Percentiles rank a stretch among this genome's conserved stretches.
Conservation (phyloP, 192 early-diverging fungal species). For the Podila minutissima region DNA sequence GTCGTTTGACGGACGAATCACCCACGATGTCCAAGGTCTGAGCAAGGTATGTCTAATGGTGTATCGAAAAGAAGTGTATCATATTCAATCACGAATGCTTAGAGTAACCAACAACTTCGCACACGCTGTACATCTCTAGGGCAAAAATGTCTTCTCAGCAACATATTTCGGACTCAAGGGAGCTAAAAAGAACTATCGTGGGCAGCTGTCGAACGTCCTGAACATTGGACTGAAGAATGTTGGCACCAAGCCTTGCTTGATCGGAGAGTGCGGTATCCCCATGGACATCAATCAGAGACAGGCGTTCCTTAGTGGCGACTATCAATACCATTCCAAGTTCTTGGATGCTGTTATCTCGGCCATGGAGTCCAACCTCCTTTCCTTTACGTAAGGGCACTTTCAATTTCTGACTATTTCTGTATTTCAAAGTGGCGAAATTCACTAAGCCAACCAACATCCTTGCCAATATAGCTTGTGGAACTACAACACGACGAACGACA, state of each 20-base stretch:
- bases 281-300: conserved; percentile 86
- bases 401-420: too few species aligned
- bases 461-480: conserved; percentile 73
- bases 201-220: conserved; percentile 76
- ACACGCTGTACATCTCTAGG: conserved; percentile 53
- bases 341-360: conserved; percentile 79
- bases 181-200: conserved; percentile 78
- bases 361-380: conserved; percentile 77
- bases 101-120: conserved; percentile 2
- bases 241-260: conserved; percentile 71
- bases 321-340: conserved; percentile 75
- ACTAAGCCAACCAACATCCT: background rate
- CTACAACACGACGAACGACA: conserved; percentile 85
- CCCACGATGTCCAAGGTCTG: conserved; percentile 84
- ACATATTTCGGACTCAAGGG: conserved; percentile 84
- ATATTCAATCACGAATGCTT: background rate
- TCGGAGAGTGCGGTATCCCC: conserved; percentile 88
- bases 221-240: conserved; percentile 64
- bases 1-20: conserved; percentile 75
- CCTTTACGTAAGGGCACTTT: conserved; percentile 68
- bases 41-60: conserved; percentile 58
- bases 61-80: too few species aligned
- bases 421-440: background rate
- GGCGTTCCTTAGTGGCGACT: conserved; percentile 79
- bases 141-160: conserved; percentile 75